Base-by-base conservation (phyloP, 345 rosid genomes). In the Schrenkiella parvula region DNA sequence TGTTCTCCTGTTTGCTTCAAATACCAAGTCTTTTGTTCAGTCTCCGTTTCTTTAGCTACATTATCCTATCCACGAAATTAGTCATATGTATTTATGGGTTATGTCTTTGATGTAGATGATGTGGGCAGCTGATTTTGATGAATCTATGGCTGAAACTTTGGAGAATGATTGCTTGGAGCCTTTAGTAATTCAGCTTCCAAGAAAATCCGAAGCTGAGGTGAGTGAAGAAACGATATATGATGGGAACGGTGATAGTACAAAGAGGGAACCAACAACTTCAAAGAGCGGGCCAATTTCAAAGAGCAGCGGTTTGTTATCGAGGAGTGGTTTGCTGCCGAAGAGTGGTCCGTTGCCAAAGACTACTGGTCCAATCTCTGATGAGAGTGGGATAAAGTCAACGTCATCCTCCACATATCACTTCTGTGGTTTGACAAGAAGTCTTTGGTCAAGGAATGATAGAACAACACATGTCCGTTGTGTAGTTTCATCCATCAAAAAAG, bases 101-200 rank as follows among this genome's bases (percentile, higher is more conserved):
- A 34, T 66, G 25, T 78, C 26, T 50, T 73, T 69, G 47, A 79
- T 76, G 75, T 82, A 92, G 98, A 92, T 92, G 96, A 88, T 92
- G 89, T 92, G 98, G 98, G 98, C 96, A 77, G 93, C 96, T 79
- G 98, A 90, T 80, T 92, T 80, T 75, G 92, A 89, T 53, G 89
- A 90, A 71, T 82, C 90, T 52, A 13, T 76, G 42, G 73, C 74
- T 32, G 77, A 78, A 81, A 66, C 76, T 70, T 74, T 92, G 74
- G 95, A 78, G 80, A 87, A 83, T 72, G 81, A 84, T 68, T 92
- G 96, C 76, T 76, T 86, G 61, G 89, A 88, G 81, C 83, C 92
- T 29, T 80, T 92, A 84, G 76, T 82, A 76, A 63, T 92, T 61
- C 84, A 84, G 64, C 64, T 82, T 71, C 86, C 87, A 10, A 64